These are phyloP conservation scores for Amaranthus palmeri DNA, from an alignment of 148 eudicot genomes.

Conservation along the genomic window DNA sequence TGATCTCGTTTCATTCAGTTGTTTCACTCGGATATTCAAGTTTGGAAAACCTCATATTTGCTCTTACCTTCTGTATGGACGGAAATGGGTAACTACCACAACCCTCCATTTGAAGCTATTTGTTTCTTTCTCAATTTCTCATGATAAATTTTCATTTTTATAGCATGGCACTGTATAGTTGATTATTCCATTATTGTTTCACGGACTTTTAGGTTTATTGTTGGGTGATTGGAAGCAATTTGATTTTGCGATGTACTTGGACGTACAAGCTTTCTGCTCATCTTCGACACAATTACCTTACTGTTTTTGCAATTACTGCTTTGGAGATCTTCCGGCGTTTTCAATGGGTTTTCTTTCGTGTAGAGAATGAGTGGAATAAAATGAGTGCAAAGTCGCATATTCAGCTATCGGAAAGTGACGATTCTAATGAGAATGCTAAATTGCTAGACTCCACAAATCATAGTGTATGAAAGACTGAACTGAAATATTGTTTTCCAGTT, in stretches of 20 bases:
- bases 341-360: conserved; percentile 94
- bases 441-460: conserved; percentile 51
- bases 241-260: conserved; percentile 97
- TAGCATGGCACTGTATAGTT: background rate
- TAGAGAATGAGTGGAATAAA: conserved; percentile 93
- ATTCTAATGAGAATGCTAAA: conserved; percentile 53
- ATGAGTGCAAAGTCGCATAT: conserved; percentile 53
- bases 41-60: conserved; percentile 58
- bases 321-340: conserved; percentile 85
- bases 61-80: conserved; percentile 58
- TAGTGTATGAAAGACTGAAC: conserved; percentile 38
- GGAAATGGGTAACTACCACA: conserved; percentile 62
- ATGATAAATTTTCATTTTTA: background rate
- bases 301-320: conserved; percentile 71
- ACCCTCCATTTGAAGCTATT: background rate
- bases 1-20: conserved; percentile 33
- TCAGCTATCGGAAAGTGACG: conserved; percentile 49
- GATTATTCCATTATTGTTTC: background rate
- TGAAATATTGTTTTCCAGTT: background rate
- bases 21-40: conserved; percentile 97
- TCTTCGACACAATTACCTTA: conserved; percentile 88
- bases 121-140: background rate
- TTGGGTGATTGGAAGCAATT: conserved; percentile 91
- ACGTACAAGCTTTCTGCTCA: conserved; percentile 97
- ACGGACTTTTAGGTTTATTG: conserved; percentile 47